phyloP scores from a whole-genome alignment of 23 red algal species.

The Cyanidiococcus yangmingshanensis region DNA sequence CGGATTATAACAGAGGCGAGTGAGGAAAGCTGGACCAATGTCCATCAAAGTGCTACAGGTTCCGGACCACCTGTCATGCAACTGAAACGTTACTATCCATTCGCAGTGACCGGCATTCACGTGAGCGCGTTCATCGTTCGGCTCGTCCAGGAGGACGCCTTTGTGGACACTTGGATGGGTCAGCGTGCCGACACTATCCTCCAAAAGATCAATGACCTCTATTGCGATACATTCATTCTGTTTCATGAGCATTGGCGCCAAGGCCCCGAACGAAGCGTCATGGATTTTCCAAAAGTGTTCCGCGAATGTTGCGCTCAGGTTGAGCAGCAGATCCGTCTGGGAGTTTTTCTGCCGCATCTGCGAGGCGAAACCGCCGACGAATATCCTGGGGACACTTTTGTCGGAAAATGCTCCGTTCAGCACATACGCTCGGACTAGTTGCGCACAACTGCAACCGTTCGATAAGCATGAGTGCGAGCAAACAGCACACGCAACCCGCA shows the following conservation, averaged over 20 bases:
- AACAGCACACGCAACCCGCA: background rate
- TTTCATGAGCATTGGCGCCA: constrained; percentile 41
- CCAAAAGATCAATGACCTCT: constrained; percentile 43
- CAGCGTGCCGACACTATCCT: constrained; percentile 27
- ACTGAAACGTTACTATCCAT: constrained; percentile 46
- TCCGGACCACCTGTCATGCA: background rate
- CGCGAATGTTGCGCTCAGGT: constrained; percentile 10
- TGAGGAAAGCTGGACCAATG: background rate
- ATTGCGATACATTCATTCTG: constrained; percentile 54
- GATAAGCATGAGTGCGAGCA: background rate
- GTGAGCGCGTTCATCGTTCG: constrained; percentile 40
- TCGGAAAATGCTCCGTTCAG: background rate
- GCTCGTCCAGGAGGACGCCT: constrained; percentile 31
- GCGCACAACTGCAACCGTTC: background rate
- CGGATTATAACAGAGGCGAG: constrained; percentile 45
- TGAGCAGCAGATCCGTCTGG: constrained; percentile 6
- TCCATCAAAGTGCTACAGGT: background rate
- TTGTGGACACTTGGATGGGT: constrained; percentile 39
- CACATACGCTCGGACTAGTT: background rate
- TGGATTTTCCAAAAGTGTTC: constrained; percentile 9
- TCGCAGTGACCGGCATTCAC: constrained; percentile 73
- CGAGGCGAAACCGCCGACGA: background rate
- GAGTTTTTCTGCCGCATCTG: background rate
- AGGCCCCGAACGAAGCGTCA: background rate
- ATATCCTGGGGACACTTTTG: background rate